Conservation (phyloP, 2,329 filamentous ascomycete genomes). For the Orbilia blumenaviensis region DNA sequence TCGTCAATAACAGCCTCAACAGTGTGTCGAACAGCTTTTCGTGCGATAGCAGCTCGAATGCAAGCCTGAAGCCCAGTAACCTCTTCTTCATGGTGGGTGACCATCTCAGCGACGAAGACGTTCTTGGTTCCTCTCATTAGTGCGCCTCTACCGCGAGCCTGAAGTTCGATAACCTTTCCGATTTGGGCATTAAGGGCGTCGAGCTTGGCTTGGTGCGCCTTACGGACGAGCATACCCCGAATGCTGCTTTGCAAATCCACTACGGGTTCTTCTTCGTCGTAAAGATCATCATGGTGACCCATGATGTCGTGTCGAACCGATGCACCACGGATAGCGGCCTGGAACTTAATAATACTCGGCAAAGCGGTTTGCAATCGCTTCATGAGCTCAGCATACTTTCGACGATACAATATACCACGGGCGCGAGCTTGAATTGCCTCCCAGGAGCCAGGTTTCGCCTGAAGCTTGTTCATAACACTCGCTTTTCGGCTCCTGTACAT, state of each 20-base stretch:
- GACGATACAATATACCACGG: conserved; percentile 70
- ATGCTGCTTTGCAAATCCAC: conserved; percentile 63
- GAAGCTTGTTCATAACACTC: conserved; percentile 67
- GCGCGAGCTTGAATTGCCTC: conserved; percentile 72
- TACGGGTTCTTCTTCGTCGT: conserved; percentile 71
- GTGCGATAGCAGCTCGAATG: conserved; percentile 79
- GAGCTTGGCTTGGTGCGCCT: conserved; percentile 63
- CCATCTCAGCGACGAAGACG: conserved; percentile 74
- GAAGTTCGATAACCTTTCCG: conserved; percentile 64
- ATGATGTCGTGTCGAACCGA: conserved; percentile 78
- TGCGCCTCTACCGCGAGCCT: conserved; percentile 74
- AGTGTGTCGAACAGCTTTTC: conserved; percentile 76
- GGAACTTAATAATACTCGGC: conserved; percentile 72
- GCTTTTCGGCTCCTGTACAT: conserved; percentile 69
- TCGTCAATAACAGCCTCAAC: conserved; percentile 82
- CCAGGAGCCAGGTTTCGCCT: conserved; percentile 66
- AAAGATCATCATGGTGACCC: conserved; percentile 80
- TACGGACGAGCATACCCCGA: conserved; percentile 62
- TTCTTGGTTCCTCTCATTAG: conserved; percentile 75
- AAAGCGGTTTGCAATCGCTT: conserved; percentile 66
- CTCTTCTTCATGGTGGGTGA: conserved; percentile 70
- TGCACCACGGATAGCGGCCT: conserved; percentile 77
- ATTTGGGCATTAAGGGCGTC: conserved; percentile 63
- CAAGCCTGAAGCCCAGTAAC: conserved; percentile 78
- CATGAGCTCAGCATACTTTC: conserved; percentile 66